Percentiles rank a stretch among this genome's conserved stretches.
phyloP scores from a whole-genome alignment of 1,284 basidiomycete genomes.

The Apiotrichum gracile region DNA sequence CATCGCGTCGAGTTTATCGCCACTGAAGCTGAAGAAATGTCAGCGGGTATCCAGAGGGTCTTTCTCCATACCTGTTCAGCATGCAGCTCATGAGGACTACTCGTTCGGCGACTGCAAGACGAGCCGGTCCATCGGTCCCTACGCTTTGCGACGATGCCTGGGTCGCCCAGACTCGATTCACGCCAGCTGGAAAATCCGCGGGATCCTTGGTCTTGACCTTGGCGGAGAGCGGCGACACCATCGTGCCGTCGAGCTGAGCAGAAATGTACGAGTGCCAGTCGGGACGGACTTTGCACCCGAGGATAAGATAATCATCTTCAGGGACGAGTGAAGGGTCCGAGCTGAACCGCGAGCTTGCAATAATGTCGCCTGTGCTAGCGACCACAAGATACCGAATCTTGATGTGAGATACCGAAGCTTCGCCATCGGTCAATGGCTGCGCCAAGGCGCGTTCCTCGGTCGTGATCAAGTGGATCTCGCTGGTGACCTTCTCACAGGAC shows the following conservation, averaged over 20 bases:
- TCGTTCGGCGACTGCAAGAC: conserved; percentile 18
- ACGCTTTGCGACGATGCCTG: too few relatives aligned
- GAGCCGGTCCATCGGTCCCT: neutral
- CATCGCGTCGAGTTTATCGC: conserved; percentile 17
- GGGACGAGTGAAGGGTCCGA: rapidly evolving
- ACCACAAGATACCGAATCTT: conserved; percentile 2
- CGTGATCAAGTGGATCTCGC: conserved; percentile 15
- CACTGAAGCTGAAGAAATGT: conserved; percentile 23
- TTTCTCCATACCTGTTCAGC: conserved; percentile 25
- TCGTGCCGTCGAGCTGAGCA: neutral
- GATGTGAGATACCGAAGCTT: too few relatives aligned
- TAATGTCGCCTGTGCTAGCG: conserved; percentile 7
- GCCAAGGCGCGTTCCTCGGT: neutral
- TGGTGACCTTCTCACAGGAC: conserved; percentile 6
- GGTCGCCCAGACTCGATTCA: conserved; percentile 20
- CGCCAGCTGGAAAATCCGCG: conserved; percentile 20
- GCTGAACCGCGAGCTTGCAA: neutral
- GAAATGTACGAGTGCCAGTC: conserved; percentile 27
- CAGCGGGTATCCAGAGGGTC: neutral
- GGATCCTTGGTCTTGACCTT: conserved; percentile 26
- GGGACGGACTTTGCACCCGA: conserved; percentile 17
- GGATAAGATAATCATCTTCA: neutral
- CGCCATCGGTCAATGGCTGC: neutral
- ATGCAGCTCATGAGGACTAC: conserved; percentile 28
- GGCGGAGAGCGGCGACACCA: neutral